A percentile compares a stretch with the other conserved stretches of the same genome.
These are phyloP conservation scores for Alternaria conjuncta DNA, from an alignment of 2,329 filamentous ascomycete genomes.

Conservation along the genomic window DNA sequence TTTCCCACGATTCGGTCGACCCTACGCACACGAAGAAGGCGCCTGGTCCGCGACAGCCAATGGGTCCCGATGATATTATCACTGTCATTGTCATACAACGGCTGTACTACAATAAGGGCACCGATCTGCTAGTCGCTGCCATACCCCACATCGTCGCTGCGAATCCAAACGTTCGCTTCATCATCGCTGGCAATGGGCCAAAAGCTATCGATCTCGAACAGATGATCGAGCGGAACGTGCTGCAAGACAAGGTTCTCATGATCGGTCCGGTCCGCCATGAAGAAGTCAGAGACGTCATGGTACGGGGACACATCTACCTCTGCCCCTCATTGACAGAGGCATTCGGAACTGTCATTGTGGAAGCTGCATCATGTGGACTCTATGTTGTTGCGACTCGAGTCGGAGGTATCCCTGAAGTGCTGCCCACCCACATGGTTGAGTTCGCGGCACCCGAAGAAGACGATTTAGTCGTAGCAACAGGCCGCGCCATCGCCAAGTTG, in stretches of 20 bases:
- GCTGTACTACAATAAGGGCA: constrained; percentile 98
- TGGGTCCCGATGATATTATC: constrained; percentile 84
- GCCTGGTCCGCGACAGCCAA: constrained; percentile 67
- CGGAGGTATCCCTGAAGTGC: constrained; percentile 93
- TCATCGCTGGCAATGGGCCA: constrained; percentile 93
- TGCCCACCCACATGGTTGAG: constrained; percentile 95
- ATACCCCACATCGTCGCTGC: constrained; percentile 90
- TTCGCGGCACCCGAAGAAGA: constrained; percentile 98
- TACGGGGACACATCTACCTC: constrained; percentile 93
- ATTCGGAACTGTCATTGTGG: constrained; percentile 96
- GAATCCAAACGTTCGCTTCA: constrained; percentile 92
- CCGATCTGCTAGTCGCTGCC: constrained; percentile 92
- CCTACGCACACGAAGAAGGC: constrained; percentile 43
- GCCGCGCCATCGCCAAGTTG: constrained; percentile 84
- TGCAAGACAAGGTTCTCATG: constrained; percentile 93
- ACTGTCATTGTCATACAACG: constrained; percentile 97
- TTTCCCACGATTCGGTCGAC: constrained; percentile 52
- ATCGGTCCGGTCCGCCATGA: constrained; percentile 92
- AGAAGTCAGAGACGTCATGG: constrained; percentile 97
- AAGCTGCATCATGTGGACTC: constrained; percentile 92
- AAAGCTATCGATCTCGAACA: constrained; percentile 98
- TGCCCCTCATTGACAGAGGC: constrained; percentile 95
- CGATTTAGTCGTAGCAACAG: constrained; percentile 87
- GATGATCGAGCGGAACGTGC: constrained; percentile 93
- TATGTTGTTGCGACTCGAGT: constrained; percentile 98